Percentiles rank a stretch among this genome's conserved stretches.
phyloP scores from a whole-genome alignment of 2,329 filamentous ascomycete genomes.

The Paraphaeosphaeria sporulosa region DNA sequence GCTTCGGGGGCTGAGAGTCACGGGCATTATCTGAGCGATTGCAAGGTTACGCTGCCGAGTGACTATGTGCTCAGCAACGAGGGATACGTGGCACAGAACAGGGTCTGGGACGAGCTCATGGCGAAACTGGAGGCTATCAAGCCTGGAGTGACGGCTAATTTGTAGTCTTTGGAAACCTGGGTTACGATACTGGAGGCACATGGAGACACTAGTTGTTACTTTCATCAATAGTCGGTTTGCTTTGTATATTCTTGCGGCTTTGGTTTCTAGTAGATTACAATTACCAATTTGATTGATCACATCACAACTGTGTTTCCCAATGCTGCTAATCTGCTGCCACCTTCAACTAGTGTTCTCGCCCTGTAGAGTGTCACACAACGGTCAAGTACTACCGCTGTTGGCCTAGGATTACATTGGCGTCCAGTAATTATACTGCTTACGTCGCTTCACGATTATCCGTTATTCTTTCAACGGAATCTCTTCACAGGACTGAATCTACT shows the following conservation, averaged over 20 bases:
- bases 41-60: constrained; percentile 35
- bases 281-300: background rate
- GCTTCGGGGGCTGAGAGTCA: constrained; percentile 46
- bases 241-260: background rate
- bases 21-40: constrained; percentile 52
- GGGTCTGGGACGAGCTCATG: constrained; percentile 52
- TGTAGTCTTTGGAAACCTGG: constrained; percentile 12
- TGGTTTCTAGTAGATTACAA: background rate
- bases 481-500: too few relatives aligned
- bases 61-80: constrained; percentile 47
- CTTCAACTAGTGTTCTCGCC: background rate
- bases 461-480: too few relatives aligned
- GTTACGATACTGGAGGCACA: background rate
- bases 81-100: constrained; percentile 45
- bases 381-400: background rate
- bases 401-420: too few relatives aligned
- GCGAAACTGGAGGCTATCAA: constrained; percentile 49
- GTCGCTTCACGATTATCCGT: too few relatives aligned
- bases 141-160: constrained; percentile 34
- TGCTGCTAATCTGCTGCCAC: background rate
- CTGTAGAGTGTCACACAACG: background rate
- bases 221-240: background rate
- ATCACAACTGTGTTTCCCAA: background rate
- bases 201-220: background rate
- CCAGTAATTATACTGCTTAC: too few relatives aligned